phyloP scores from a whole-genome alignment of 2,329 filamentous ascomycete species.

The Phyllosticta citrichinensis region DNA sequence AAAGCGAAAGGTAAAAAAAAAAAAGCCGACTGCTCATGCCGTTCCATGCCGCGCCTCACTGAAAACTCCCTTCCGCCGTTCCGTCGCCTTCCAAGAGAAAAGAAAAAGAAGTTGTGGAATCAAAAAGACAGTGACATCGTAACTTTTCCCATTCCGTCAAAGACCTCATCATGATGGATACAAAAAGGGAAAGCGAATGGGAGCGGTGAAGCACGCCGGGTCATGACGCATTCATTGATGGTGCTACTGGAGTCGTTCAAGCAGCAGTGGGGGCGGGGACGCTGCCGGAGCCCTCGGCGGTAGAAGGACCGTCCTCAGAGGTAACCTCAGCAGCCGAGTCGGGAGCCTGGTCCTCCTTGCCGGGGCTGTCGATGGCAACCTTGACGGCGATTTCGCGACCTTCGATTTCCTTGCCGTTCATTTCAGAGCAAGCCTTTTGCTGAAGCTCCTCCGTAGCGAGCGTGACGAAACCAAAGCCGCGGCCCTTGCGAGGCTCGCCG shows the following conservation, averaged over 20 bases:
- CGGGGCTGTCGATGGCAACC: constrained; percentile 98
- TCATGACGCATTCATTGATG: background rate
- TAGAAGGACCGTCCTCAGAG: constrained; percentile 13
- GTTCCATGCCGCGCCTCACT: constrained; percentile 10
- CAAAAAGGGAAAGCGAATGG: constrained; percentile 1
- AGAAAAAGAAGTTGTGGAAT: constrained; percentile 1
- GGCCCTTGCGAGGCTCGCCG: constrained; percentile 96
- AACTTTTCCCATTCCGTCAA: constrained; percentile 10
- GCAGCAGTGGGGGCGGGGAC: constrained; percentile 10
- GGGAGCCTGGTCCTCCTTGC: constrained; percentile 82
- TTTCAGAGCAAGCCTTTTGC: constrained; percentile 92
- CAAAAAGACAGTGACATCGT: constrained; percentile 8
- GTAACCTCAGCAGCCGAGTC: constrained; percentile 36
- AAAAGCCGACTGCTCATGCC: background rate
- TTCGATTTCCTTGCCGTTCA: constrained; percentile 99
- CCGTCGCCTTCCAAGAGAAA: background rate
- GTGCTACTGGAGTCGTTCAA: constrained; percentile 1
- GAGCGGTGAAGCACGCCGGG: constrained; percentile 4
- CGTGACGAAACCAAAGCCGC: constrained; percentile 97
- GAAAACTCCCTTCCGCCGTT: constrained; percentile 2
- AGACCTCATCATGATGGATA: constrained; percentile 10
- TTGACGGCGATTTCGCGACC: constrained; percentile 99
- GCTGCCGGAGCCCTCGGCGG: constrained; percentile 11
- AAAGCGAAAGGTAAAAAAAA: constrained; percentile 7
- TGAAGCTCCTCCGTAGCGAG: constrained; percentile 91